Evolutionary conservation across 2,329 filamentous ascomycete species (phyloP).

Genomic region (Colletotrichum godetiae): DNA sequence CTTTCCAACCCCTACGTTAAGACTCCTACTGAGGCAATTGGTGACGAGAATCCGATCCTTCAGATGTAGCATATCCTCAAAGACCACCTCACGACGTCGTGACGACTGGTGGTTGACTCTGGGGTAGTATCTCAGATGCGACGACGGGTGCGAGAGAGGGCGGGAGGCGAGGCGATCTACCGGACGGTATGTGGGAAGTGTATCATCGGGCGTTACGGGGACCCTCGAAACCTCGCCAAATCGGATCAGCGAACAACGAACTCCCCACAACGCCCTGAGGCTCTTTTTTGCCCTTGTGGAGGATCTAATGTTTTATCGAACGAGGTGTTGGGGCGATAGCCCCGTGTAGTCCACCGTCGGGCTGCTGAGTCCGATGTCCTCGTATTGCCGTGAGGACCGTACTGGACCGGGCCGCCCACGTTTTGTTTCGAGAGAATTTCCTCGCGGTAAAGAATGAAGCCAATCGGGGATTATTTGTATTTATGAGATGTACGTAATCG

Average conservation of each 20-base stretch:
- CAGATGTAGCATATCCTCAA: background rate
- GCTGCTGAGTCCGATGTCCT: background rate
- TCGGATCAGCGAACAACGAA: background rate
- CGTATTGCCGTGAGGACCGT: background rate
- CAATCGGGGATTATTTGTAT: background rate
- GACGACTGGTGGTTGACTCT: background rate
- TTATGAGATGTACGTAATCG: background rate
- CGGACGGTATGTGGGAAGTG: background rate
- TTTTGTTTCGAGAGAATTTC: background rate
- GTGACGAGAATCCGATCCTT: background rate
- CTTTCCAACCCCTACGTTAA: background rate
- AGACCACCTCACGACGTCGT: background rate
- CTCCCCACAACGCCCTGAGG: background rate
- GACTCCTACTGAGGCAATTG: background rate
- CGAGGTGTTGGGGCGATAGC: background rate
- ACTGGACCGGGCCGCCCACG: background rate
- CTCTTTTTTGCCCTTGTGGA: background rate
- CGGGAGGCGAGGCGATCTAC: background rate
- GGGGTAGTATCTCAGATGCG: background rate
- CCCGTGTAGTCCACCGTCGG: background rate
- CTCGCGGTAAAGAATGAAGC: too few relatives aligned
- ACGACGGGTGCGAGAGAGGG: background rate
- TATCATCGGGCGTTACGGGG: background rate
- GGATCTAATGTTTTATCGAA: background rate
- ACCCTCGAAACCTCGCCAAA: background rate